Base-by-base conservation (phyloP, 1,284 basidiomycete species). In the Tetrapyrgos nigripes region DNA sequence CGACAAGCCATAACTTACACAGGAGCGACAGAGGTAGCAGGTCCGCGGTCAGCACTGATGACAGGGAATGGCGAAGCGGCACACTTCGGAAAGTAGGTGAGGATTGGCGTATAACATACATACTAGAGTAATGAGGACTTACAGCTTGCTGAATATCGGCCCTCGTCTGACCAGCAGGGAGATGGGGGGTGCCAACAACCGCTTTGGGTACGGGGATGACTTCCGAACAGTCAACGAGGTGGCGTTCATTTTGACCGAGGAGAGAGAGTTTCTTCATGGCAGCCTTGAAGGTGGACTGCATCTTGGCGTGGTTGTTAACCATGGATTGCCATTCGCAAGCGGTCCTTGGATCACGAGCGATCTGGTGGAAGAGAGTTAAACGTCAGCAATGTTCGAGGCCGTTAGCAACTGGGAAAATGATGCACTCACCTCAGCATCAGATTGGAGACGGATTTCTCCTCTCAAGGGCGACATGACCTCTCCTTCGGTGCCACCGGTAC, bases 371-470 rank as follows among this genome's bases (percentile, higher is more conserved):
- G 37, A 40, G 4, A 6, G 17, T 40, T 40, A n/a, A n/a, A n/a
- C 37, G 13, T 33, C 14, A 33, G 31, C 14, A 33, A 8, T 33
- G 31, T 33, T 8, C 14, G 14, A 33, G 8, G 8, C 31, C 31
- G 14, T 8, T 8, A 33, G 8, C 31, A 33, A 33, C 14, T 14
- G 31, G 8, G 8, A 33, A 14, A 33, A 33, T 33, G 14, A 14
- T 8, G 14, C 19, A n/a, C 37, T 40, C 37, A 74, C 68, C 48
- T 65, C 66, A 28, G 64, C 67, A 68, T 79, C 78, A n/a, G 76
- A 78, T 57, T 75, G 73, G 21, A 80, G 70, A 50, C 78, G 75
- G n/a, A 80, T 66, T 58, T 76, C 77, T 33, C 76, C 76, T 11
- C 35, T 53, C 19, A 78, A 62, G 19, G 76, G 72, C 9, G 76